Base-by-base conservation (phyloP, 1,139 yeast genomes). In the Zygoascus meyerae region DNA sequence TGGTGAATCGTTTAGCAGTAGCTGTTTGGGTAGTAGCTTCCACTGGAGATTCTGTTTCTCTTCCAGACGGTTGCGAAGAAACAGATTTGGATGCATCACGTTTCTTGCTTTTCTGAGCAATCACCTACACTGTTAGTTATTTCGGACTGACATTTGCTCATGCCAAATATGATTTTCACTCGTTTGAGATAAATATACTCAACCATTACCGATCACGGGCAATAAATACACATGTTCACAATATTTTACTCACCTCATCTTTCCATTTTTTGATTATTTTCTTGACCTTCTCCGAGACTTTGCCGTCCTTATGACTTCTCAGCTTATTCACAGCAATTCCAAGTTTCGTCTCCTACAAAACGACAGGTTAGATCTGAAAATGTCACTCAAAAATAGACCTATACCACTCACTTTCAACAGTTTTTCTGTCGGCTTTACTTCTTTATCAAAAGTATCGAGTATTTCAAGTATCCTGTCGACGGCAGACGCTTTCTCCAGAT, bases 241-340 rank as follows among this genome's bases (percentile, higher is more conserved):
- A 7, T 21, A 21, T 5, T 5, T 5, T 21, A 47, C 86, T 84
- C 9, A 92, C 95, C 45, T 83, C 83, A 51, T 89, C 97, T 64
- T 89, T 86, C 98, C 98, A 92, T 38, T 75, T 73, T 58, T 81
- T 78, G 59, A 92, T 89, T 72, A 87, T 86, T 58, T 78, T 79
- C 65, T 85, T 86, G 30, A 90, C 97, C 45, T 84, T 69, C 5
- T 77, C 68, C 14, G 81, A 74, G 43, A 92, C 80, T 51, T 83
- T 86, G 18, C 73, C 58, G 62, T 85, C 86, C 18, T 72, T 60
- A 54, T 86, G 86, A 9, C 83, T 69, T 56, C 95, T 77, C 61
- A 83, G 79, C 67, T 87, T 89, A 68, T 94, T 94, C 41, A 92
- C 97, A 5, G 92, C 94, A 21, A 92, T 94, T 51, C 98, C 98